Base-by-base conservation (phyloP, 768 basidiomycete species). In the Leccinum imitatum region DNA sequence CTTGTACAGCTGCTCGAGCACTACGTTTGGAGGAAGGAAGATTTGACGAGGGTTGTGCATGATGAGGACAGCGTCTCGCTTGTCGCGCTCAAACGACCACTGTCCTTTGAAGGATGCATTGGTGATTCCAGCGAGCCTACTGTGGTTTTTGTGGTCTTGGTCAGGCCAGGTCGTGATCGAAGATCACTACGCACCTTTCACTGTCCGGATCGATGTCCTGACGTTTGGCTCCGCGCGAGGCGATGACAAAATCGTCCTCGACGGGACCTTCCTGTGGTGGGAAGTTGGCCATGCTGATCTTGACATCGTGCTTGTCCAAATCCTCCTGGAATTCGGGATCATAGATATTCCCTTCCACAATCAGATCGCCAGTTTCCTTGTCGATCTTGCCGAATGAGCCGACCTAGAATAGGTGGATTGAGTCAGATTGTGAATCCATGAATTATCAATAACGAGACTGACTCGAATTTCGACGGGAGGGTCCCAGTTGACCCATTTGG, bases 401-500 rank as follows among this genome's bases (percentile, higher is more conserved):
- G 25, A 77, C 73, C 76, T 77, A 51, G 9, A 25, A 19, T 7
- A 1, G 3, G 48, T 35, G 2, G 1, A 3, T 19, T 46, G n/a
- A 44, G 41, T 66, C 23, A 54, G 33, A 23, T 3, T 23, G 15
- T 5, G 13, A 39, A 44, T 50, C 39, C 17, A 35, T 6, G 15
- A 27, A 2, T 52, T 33, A 14, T 33, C 3, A 2, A 19, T 2
- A 37, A 41, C 11, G 41, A 57, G 14, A 63, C 70, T 27, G 44
- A 74, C 75, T 58, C 65, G 56, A 50, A 77, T 66, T 19, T 56
- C 57, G 31, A 62, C 59, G 11, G 68, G 69, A 0, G 76, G 74
- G 53, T 77, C 71, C 76, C 76, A 77, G 51, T 71, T 77, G 30
- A 75, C 73, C 72, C 71, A 77, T 61, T 77, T 77, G 27, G 71